phyloP scores from a whole-genome alignment of 2,329 filamentous ascomycete genomes.

The Phyllosticta citrichinensis region DNA sequence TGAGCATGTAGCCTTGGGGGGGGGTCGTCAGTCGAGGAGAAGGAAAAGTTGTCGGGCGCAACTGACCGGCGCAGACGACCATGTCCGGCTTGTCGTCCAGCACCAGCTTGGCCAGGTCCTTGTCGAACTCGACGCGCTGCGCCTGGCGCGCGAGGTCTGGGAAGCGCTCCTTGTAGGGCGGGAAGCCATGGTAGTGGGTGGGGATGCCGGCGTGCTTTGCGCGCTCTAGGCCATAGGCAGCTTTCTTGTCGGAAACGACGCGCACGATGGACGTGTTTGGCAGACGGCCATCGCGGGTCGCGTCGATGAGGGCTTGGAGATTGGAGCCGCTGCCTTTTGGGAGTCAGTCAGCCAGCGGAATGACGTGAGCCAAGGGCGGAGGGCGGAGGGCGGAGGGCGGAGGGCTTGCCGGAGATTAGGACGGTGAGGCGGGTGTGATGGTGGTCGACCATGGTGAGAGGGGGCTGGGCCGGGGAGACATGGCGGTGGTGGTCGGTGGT shows the following conservation, averaged over 20 bases:
- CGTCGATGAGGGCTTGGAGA: constrained; percentile 66
- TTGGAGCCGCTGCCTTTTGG: constrained; percentile 56
- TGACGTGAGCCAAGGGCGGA: constrained; percentile 34
- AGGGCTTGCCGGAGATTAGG: constrained; percentile 34
- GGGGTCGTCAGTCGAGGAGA: not conserved
- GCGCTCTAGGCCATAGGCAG: constrained; percentile 54
- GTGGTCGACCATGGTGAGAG: constrained; percentile 4
- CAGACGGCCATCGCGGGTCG: constrained; percentile 36
- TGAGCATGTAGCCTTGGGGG: constrained; percentile 67
- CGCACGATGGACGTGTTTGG: constrained; percentile 47
- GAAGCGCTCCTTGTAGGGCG: constrained; percentile 64
- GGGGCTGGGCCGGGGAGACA: not conserved
- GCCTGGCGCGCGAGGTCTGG: constrained; percentile 39
- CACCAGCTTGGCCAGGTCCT: constrained; percentile 60
- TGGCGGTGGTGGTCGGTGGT: not conserved
- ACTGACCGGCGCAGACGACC: constrained; percentile 52
- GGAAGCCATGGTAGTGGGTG: constrained; percentile 71
- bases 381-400: not conserved
- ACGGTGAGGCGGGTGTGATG: constrained; percentile 42
- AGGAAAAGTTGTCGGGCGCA: not conserved
- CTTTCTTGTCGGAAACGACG: constrained; percentile 50
- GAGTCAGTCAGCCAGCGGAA: constrained; percentile 19
- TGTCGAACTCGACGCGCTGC: constrained; percentile 58
- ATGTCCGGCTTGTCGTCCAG: constrained; percentile 58
- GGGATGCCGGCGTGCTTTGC: constrained; percentile 54